Evolutionary conservation across 352 stramenopile species (phyloP).

Genomic region (Thalassiosira allenii): DNA sequence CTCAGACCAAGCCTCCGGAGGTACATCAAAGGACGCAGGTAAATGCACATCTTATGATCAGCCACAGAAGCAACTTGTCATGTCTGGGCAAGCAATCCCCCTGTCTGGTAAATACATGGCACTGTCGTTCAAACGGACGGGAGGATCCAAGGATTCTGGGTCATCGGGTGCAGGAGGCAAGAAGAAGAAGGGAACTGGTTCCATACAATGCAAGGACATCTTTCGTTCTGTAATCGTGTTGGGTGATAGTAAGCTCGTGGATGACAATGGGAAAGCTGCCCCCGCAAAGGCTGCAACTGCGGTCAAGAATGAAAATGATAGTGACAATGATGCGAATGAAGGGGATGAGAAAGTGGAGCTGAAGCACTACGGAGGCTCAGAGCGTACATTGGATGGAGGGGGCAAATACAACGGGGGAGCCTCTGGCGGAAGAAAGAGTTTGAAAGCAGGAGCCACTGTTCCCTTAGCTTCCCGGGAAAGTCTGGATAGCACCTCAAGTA

Average conservation of each 20-base stretch:
- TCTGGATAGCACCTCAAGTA: slow-evolving; percentile 3
- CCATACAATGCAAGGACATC: slow-evolving; percentile 55
- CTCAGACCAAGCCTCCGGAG: not conserved
- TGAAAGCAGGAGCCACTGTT: not conserved
- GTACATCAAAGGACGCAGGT: not conserved
- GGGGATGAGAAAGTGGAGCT: not conserved
- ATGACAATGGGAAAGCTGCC: slow-evolving; percentile 4
- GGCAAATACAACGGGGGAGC: slow-evolving; percentile 19
- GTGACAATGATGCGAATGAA: not conserved
- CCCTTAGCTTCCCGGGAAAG: not conserved
- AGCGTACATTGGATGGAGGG: slow-evolving; percentile 49
- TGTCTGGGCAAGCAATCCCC: slow-evolving; percentile 44
- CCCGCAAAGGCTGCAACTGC: not conserved
- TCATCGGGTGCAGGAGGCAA: slow-evolving; percentile 2
- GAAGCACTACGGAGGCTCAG: slow-evolving; percentile 55
- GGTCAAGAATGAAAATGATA: not conserved
- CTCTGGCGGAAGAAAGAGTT: slow-evolving; percentile 24
- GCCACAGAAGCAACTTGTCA: slow-evolving; percentile 29
- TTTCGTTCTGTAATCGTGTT: slow-evolving; percentile 55
- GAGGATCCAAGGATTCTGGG: slow-evolving; percentile 16
- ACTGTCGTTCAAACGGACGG: slow-evolving; percentile 48
- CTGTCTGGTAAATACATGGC: slow-evolving; percentile 54
- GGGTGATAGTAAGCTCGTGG: slow-evolving; percentile 32
- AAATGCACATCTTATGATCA: not conserved
- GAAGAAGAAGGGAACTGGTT: slow-evolving; percentile 49